Evolutionary conservation across 2,329 filamentous ascomycete species (phyloP), one percentile per base, ranked within the genome.

Genomic region (Pseudophaeomoniella oleicola): DNA sequence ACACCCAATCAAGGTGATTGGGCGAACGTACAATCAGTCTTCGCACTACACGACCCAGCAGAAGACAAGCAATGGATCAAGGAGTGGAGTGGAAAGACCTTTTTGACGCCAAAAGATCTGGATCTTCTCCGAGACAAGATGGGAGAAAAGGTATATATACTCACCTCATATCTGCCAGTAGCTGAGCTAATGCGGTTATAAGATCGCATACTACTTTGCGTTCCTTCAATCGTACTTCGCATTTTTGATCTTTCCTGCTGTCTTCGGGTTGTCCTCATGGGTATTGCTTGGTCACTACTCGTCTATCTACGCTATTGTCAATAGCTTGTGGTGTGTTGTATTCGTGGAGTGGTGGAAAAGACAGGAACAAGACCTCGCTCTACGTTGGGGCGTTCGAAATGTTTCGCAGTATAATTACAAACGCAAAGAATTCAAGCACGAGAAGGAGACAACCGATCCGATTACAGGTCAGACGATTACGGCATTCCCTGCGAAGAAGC

Each of bases 331-430:
- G 84, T 80, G 80, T 39, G 77, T 90, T 2, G 64, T 88, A 34
- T 94, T 94, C 52, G 81, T 93, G 39, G 88, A 96, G 54, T 94
- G 82, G 58, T 96, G 88, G 88, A 94, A 92, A 62, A 81, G 88
- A 49, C 84, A 92, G 55, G 85, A 96, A 57, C 67, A 78, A 2
- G 87, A 96, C 51, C 66, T 96, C 5, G 78, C 80, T 5, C 75
- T 94, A 12, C 75, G 84, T 47, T 96, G 88, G 88, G 81, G 82
- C 11, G 86, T 94, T 3, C 77, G 81, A 35, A 81, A 82, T 4
- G 86, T 93, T 1, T 87, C 82, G 3, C 71, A 67, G 35, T 84
- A 94, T 37, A 83, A 94, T 50, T 74, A 74, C 31, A 81, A 79
- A 45, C 72, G 86, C 33, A 71, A 74, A 22, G 72, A 88, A 49